These are phyloP conservation scores for Leucosporidium creatinivorum DNA, from an alignment of 768 basidiomycete species.

Conservation along the genomic window DNA sequence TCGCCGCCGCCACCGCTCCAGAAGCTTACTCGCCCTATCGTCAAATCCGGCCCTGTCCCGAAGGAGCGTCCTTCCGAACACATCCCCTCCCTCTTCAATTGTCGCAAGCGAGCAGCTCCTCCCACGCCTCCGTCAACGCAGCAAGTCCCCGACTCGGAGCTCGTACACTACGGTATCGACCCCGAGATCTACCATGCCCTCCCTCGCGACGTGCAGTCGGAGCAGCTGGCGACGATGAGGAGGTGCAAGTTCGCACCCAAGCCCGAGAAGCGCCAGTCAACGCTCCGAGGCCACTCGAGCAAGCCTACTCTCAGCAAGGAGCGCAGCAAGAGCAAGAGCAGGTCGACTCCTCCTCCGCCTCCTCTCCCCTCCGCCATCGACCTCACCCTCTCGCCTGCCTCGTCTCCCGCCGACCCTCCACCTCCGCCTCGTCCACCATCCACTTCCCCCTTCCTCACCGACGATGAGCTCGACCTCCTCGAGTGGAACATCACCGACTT, in stretches of 20 bases:
- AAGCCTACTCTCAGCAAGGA: background rate
- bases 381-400: background rate
- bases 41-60: background rate
- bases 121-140: background rate
- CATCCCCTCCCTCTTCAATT: background rate
- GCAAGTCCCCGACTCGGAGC: slow-evolving; percentile 44
- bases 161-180: slow-evolving; percentile 63
- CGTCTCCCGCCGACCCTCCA: background rate
- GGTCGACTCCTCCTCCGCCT: background rate
- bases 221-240: slow-evolving; percentile 54
- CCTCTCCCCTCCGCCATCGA: background rate
- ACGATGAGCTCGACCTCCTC: slow-evolving; percentile 53
- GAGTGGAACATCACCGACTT: slow-evolving; percentile 71
- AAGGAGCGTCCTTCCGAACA: slow-evolving; percentile 3
- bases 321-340: background rate
- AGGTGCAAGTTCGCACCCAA: slow-evolving; percentile 13
- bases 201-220: slow-evolving; percentile 61
- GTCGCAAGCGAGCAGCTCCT: background rate
- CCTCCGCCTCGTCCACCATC: background rate
- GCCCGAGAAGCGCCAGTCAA: background rate
- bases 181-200: slow-evolving; percentile 60
- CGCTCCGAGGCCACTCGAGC: background rate
- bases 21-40: no score
- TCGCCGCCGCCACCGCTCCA: background rate
- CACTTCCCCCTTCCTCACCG: slow-evolving; percentile 8